phyloP scores from a whole-genome alignment of 805 yeast species.

The Starmerella asiatica region DNA sequence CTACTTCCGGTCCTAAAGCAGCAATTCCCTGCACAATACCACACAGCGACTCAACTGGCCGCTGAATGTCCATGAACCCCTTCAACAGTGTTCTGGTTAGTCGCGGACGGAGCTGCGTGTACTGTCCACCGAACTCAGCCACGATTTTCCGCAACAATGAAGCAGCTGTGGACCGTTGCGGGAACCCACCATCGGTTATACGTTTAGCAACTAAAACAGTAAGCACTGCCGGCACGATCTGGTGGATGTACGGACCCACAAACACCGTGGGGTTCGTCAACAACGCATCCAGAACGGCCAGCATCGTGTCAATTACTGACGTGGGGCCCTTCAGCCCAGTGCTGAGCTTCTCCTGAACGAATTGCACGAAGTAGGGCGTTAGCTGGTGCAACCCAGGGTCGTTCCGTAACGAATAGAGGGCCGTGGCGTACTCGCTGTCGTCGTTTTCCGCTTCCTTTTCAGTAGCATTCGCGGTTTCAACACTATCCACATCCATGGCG shows the following conservation, averaged over 20 bases:
- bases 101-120: conserved; percentile 80
- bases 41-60: conserved; percentile 78
- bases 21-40: conserved; percentile 81
- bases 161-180: conserved; percentile 80
- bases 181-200: conserved; percentile 37
- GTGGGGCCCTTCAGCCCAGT: conserved; percentile 54
- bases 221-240: conserved; percentile 89
- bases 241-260: conserved; percentile 90
- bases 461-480: conserved; percentile 29
- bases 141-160: conserved; percentile 68
- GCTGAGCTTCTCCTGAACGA: conserved; percentile 89
- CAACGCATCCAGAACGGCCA: conserved; percentile 76
- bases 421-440: conserved; percentile 56
- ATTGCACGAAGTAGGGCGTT: conserved; percentile 91
- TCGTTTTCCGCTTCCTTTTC: conserved; percentile 30
- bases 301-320: conserved; percentile 61
- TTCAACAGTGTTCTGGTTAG: conserved; percentile 84
- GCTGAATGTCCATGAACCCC: conserved; percentile 73
- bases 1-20: conserved; percentile 76
- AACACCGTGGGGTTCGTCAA: conserved; percentile 73
- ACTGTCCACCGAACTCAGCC: conserved; percentile 64
- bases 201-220: conserved; percentile 80
- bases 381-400: conserved; percentile 96
- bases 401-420: conserved; percentile 65
- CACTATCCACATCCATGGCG: neutral